Percentiles rank a stretch among this genome's conserved stretches.
Conservation (phyloP, 768 basidiomycete genomes). For the Inosperma sp. region DNA sequence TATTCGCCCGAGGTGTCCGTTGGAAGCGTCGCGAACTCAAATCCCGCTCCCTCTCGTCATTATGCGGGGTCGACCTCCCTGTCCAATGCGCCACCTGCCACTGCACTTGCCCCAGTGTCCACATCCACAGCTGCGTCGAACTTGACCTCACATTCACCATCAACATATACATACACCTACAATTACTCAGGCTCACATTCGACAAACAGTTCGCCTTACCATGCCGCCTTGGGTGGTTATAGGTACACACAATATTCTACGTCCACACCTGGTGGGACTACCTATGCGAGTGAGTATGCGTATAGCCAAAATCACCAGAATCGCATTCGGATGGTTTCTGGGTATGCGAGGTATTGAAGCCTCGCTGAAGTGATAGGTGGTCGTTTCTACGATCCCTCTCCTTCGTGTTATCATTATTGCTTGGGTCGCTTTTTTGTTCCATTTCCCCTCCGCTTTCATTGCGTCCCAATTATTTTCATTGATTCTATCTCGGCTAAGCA, state of each 20-base stretch:
- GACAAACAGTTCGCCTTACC: slow-evolving; percentile 10
- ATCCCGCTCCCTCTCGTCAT: too few species aligned
- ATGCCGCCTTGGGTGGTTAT: not conserved
- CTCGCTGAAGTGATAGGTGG: not conserved
- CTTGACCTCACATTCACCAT: not conserved
- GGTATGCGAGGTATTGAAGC: slow-evolving; percentile 6
- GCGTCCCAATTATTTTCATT: not conserved
- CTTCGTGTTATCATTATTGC: not conserved
- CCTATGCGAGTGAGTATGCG: too few species aligned
- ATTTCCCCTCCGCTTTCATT: not conserved
- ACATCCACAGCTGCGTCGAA: not conserved
- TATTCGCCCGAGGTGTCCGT: too few species aligned
- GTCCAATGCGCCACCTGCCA: too few species aligned
- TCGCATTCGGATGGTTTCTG: too few species aligned
- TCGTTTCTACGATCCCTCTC: too few species aligned
- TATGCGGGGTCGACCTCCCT: too few species aligned
- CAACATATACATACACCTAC: not conserved
- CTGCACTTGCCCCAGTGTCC: too few species aligned
- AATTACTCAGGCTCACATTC: slow-evolving; percentile 11
- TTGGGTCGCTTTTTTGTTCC: slow-evolving; percentile 1
- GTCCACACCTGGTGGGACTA: too few species aligned
- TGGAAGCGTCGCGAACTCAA: too few species aligned
- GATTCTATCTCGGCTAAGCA: not conserved
- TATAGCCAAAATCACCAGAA: too few species aligned
- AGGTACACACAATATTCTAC: slow-evolving; percentile 8